Conservation (phyloP, 2,329 filamentous ascomycete species). For the Penicillium sp. region DNA sequence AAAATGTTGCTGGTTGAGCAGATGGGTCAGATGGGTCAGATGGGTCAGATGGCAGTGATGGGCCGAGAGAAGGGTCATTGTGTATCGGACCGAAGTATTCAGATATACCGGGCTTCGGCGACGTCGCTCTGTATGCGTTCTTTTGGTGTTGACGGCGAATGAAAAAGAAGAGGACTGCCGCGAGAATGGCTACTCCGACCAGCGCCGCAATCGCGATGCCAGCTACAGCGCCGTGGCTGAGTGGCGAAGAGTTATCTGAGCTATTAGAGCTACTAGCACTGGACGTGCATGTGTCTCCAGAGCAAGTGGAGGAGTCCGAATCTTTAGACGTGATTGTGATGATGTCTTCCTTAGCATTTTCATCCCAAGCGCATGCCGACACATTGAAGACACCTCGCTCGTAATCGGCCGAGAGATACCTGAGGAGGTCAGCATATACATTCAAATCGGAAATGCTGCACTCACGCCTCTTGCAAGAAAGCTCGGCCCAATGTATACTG, state of each 20-base stretch:
- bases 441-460: background rate
- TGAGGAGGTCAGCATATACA: constrained; percentile 16
- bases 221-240: constrained; percentile 16
- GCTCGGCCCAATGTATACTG: constrained; percentile 65
- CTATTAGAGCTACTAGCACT: background rate
- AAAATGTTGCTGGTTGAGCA: constrained; percentile 2
- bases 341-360: constrained; percentile 10
- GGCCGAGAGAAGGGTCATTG: constrained; percentile 4
- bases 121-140: constrained; percentile 6
- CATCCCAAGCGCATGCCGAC: constrained; percentile 32
- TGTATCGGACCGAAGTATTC: constrained; percentile 13
- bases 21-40: constrained; percentile 1
- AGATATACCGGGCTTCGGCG: constrained; percentile 9
- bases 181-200: constrained; percentile 11
- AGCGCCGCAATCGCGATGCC: constrained; percentile 17
- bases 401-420: constrained; percentile 58
- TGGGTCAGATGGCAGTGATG: background rate
- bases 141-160: constrained; percentile 16
- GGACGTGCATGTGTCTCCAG: constrained; percentile 2
- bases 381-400: constrained; percentile 56
- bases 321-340: constrained; percentile 11
- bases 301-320: constrained; percentile 1
- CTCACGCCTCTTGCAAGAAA: constrained; percentile 65
- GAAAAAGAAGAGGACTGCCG: constrained; percentile 10
- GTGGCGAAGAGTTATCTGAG: constrained; percentile 1